Percentiles rank a stretch among this genome's conserved stretches.
Evolutionary conservation across 2,329 filamentous ascomycete species (phyloP).

Genomic region (Trichoderma sp.): DNA sequence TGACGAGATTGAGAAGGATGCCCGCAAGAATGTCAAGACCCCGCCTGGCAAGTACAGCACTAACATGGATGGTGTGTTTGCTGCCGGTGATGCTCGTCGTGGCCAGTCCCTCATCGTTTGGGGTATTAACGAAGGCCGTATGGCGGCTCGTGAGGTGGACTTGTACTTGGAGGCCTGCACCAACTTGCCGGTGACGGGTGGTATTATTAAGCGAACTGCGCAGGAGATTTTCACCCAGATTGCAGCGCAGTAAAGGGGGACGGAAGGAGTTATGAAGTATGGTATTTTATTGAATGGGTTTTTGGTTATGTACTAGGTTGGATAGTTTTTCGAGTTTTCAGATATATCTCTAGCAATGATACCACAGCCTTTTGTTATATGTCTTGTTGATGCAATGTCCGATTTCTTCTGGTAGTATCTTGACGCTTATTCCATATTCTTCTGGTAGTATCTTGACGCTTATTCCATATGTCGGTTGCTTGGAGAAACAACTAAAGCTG

Average conservation of each 20-base stretch:
- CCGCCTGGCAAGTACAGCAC: slow-evolving; percentile 82
- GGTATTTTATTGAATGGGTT: not conserved
- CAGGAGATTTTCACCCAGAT: slow-evolving; percentile 58
- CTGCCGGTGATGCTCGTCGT: slow-evolving; percentile 90
- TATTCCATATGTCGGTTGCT: not conserved
- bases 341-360: slow-evolving; percentile 13
- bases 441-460: no score
- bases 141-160: slow-evolving; percentile 89
- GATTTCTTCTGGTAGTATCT: not conserved
- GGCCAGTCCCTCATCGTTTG: slow-evolving; percentile 96
- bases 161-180: slow-evolving; percentile 77
- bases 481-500: no score
- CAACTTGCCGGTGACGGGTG: slow-evolving; percentile 82
- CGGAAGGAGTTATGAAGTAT: slow-evolving; percentile 13
- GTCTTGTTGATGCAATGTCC: not conserved
- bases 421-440: no score
- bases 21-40: slow-evolving; percentile 95
- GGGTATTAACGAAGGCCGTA: slow-evolving; percentile 97
- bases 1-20: slow-evolving; percentile 85
- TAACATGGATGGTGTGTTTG: slow-evolving; percentile 84
- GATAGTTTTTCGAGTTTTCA: not conserved
- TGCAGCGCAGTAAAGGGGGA: slow-evolving; percentile 18
- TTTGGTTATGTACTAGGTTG: not conserved
- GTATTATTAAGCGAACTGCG: slow-evolving; percentile 82
- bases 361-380: slow-evolving; percentile 9